A percentile compares a stretch with the other conserved stretches of the same genome.
Evolutionary conservation across 2,329 filamentous ascomycete species (phyloP).

Genomic region (Nothophoma quercina): DNA sequence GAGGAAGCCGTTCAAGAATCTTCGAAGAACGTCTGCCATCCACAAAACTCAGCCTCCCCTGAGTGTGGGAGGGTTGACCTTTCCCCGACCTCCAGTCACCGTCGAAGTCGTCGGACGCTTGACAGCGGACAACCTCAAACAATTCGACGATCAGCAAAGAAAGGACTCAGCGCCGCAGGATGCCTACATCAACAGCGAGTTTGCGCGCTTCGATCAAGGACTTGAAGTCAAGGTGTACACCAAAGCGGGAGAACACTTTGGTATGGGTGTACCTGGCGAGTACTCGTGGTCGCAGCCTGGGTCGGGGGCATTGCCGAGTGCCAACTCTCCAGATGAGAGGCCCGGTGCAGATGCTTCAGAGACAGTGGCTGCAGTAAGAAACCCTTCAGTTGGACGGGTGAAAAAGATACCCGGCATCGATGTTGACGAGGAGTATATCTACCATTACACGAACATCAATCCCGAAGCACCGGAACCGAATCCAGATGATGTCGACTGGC

Average conservation of each 20-base stretch:
- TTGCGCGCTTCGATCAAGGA: no score
- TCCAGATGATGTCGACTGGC: no score
- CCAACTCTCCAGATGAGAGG: neutral
- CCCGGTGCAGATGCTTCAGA: neutral
- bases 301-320: neutral
- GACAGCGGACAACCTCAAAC: neutral
- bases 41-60: no score
- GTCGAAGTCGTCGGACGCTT: neutral
- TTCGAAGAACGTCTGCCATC: no score
- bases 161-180: conserved; percentile 1
- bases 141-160: neutral
- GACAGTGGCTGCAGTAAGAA: neutral
- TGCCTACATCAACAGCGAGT: no score
- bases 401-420: neutral
- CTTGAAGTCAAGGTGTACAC: no score
- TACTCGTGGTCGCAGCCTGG: neutral
- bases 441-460: no score
- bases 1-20: no score
- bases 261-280: neutral
- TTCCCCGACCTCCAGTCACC: no score
- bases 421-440: no score
- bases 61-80: no score
- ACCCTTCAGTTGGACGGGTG: neutral
- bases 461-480: no score
- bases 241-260: neutral